Conservation (phyloP, 495 filamentous ascomycete genomes). For the Pseudoneurospora amorphoporcata region DNA sequence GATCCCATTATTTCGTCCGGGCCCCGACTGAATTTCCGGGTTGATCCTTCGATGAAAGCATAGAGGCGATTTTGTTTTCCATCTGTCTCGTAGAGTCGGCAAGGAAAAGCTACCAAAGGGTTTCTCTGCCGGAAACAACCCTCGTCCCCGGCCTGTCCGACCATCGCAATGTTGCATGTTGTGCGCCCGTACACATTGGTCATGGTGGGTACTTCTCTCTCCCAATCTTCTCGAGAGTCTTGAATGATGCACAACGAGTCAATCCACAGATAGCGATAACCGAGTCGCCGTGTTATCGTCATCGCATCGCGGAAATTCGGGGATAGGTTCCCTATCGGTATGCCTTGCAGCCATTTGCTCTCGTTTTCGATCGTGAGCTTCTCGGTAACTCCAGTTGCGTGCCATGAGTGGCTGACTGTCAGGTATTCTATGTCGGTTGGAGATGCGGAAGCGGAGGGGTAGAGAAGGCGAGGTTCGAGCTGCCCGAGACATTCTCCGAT, state of each 20-base stretch:
- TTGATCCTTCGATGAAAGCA: not conserved
- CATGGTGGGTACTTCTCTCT: not conserved
- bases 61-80: not conserved
- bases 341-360: not conserved
- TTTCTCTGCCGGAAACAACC: not conserved
- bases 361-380: not conserved
- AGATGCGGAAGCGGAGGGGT: not conserved
- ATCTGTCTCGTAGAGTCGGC: not conserved
- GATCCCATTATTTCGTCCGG: not conserved
- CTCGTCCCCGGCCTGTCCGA: not conserved
- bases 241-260: conserved; percentile 19
- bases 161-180: not conserved
- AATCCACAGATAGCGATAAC: conserved; percentile 13
- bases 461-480: not conserved
- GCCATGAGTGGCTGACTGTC: not conserved
- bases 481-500: not conserved
- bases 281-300: conserved; percentile 5
- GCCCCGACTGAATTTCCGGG: not conserved
- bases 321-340: not conserved
- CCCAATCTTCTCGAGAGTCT: not conserved
- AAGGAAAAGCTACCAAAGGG: not conserved
- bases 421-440: not conserved
- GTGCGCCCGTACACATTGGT: not conserved
- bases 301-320: conserved; percentile 12
- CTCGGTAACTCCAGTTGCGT: not conserved